Evolutionary conservation across 495 filamentous ascomycete genomes (phyloP), one percentile per base, ranked within the genome.

Genomic region (Penicillium alfredii): DNA sequence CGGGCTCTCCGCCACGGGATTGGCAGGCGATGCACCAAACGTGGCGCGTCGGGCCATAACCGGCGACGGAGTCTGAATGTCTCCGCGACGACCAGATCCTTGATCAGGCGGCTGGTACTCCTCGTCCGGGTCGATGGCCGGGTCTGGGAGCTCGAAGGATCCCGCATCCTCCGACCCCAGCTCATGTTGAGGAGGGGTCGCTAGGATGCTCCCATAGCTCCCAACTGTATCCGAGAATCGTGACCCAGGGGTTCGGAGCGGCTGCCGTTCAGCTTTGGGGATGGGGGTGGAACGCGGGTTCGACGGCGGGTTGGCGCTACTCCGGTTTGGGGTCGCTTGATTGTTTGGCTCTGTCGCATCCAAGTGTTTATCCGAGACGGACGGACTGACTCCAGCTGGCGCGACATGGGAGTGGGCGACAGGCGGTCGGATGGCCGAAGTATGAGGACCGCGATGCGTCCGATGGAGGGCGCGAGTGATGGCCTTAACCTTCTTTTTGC

Each of bases 401-500:
- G 51, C 36, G 44, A 56, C 47, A 48, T 66, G 41, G 44, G 54
- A 37, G 55, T 60, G 56, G 61, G 41, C 46, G 38, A 40, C 47
- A 28, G 34, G 32, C n/a, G 41, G 21, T 34, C 49, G 49, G 33
- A 51, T 34, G 2, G 44, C 42, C 7, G 69, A 77, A 1, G 74
- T 75, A 10, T 60, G 67, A 28, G 73, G 79, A 22, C 76, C 81
- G 30, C 78, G 74, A 35, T 74, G 66, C 45, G 71, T 56, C 41
- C 58, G 74, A 37, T 74, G 73, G 6, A 86, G 65, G 43, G 87
- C 86, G 23, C 79, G 74, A n/a, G 73, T 58, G 32, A 93, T 73
- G 19, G 78, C 77, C 58, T 92, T 94, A 58, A 95, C 69, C 57
- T 86, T 82, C 65, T 94, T 94, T 61, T 95, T 95, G 18, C 85